Base-by-base conservation (phyloP, 768 basidiomycete genomes). In the Macrolepiota albuminosa region DNA sequence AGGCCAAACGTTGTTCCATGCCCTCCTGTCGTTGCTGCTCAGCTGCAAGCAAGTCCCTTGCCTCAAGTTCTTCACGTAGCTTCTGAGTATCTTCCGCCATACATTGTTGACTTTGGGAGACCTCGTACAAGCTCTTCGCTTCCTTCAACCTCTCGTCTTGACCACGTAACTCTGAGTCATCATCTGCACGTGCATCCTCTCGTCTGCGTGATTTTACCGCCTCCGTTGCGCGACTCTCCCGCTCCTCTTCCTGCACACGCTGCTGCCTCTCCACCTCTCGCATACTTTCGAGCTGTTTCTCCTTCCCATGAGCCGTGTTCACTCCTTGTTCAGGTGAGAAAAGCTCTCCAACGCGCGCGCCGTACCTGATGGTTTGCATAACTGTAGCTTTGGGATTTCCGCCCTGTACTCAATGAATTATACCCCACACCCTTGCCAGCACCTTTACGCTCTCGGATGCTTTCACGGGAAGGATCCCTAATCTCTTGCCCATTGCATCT, bases 211-310 rank as follows among this genome's bases (percentile, higher is more conserved):
- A 29, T 7, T 49, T n/a, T 31, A 29, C 47, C 4, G 24, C 40
- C 36, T 60, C 60, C 9, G 51, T 58, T 2, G 58, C 65, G 29
- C 63, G 59, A 26, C 11, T 51, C 1, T 51, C 39, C 34, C 57
- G 58, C 57, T 61, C 54, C 58, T 62, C 59, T 56, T 57, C 31
- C 56, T 62, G 56, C 5, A 40, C 53, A 21, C 18, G 50, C n/a
- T 59, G 36, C 42, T 47, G 52, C n/a, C 57, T 63, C 37, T 66
- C 63, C 31, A 67, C 54, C 48, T 66, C 66, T 10, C 66, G 59
- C 13, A 64, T 63, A 18, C 64, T 66, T 14, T 65, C 63, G 21
- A 60, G 62, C 81, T 59, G 43, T n/a, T 54, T 36, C 42, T 58
- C 24, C 54, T 57, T 43, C 29, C 51, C 33, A 7, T n/a, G 51